phyloP scores from a whole-genome alignment of 192 early-diverging fungal genomes.

The Rhizophagus prolifer region DNA sequence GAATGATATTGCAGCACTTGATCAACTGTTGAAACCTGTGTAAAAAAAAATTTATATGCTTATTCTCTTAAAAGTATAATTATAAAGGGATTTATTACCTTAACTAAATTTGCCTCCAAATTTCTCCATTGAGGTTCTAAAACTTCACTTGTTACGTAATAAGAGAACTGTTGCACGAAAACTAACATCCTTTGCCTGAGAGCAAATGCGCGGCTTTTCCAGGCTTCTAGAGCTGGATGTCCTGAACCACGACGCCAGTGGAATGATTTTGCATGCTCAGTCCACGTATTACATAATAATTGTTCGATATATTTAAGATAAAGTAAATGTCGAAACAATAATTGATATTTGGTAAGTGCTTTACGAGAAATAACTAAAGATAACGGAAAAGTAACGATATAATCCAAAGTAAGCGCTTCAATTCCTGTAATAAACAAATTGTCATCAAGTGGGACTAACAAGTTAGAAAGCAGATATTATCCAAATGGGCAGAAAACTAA shows the following conservation, averaged over 20 bases:
- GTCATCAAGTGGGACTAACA: not conserved
- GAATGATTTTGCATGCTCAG: conserved; percentile 55
- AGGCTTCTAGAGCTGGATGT: conserved; percentile 48
- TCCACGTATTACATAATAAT: conserved; percentile 76
- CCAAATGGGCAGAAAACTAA: not conserved
- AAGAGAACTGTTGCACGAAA: conserved; percentile 90
- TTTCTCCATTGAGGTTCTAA: conserved; percentile 87
- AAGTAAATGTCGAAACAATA: conserved; percentile 86
- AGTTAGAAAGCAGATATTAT: not conserved
- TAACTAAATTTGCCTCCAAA: conserved; percentile 63
- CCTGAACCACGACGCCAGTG: conserved; percentile 48
- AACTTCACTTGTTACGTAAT: conserved; percentile 89
- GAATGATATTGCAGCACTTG: conserved; percentile 78
- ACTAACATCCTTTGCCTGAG: conserved; percentile 82
- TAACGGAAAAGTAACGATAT: conserved; percentile 85
- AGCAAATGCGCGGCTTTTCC: conserved; percentile 65
- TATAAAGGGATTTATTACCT: conserved; percentile 35
- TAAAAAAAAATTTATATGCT: not conserved
- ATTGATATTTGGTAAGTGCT: conserved; percentile 86
- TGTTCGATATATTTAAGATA: conserved; percentile 89
- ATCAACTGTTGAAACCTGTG: conserved; percentile 75
- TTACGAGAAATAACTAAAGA: conserved; percentile 85
- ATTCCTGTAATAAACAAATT: conserved; percentile 54
- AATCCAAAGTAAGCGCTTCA: conserved; percentile 77
- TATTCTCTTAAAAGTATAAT: not conserved